phyloP scores from a whole-genome alignment of 2,329 filamentous ascomycete species.

The Magnaporthiopsis incrustans region DNA sequence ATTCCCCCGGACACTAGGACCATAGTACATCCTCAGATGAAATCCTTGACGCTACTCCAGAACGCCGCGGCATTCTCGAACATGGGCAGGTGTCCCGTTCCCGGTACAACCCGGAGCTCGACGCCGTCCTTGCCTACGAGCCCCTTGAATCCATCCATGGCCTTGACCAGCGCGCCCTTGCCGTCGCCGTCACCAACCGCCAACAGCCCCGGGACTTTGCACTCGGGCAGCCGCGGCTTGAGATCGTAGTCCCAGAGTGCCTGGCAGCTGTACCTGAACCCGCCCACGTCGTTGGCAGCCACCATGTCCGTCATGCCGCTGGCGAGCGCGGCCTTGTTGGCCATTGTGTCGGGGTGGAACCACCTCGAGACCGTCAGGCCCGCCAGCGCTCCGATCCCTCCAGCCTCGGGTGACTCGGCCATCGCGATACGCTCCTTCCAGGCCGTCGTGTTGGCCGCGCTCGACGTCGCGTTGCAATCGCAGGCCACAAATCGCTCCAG shows the following conservation, averaged over 20 bases:
- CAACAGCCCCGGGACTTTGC: slow-evolving; percentile 54
- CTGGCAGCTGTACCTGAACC: slow-evolving; percentile 60
- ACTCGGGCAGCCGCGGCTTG: slow-evolving; percentile 43
- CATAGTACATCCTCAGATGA: slow-evolving; percentile 8
- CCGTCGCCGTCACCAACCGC: slow-evolving; percentile 69
- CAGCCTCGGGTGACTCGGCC: slow-evolving; percentile 40
- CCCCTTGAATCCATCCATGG: slow-evolving; percentile 67
- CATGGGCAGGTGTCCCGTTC: slow-evolving; percentile 78
- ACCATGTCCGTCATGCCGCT: slow-evolving; percentile 61
- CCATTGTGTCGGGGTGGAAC: slow-evolving; percentile 57
- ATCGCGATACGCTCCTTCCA: slow-evolving; percentile 71
- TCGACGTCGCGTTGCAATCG: slow-evolving; percentile 69
- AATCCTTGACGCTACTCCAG: slow-evolving; percentile 45
- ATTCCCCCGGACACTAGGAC: background rate
- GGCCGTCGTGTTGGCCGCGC: slow-evolving; percentile 64
- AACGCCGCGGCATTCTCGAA: slow-evolving; percentile 65
- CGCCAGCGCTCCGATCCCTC: slow-evolving; percentile 58
- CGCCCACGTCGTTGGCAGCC: slow-evolving; percentile 57
- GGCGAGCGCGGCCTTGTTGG: slow-evolving; percentile 36
- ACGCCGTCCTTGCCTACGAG: slow-evolving; percentile 46
- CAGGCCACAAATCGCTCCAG: slow-evolving; percentile 60
- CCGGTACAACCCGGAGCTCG: slow-evolving; percentile 56
- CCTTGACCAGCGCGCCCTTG: slow-evolving; percentile 61
- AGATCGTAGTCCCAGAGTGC: slow-evolving; percentile 68
- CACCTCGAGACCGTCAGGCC: slow-evolving; percentile 65